Conservation (phyloP, 805 yeast genomes). For the Hanseniaspora osmophila region DNA sequence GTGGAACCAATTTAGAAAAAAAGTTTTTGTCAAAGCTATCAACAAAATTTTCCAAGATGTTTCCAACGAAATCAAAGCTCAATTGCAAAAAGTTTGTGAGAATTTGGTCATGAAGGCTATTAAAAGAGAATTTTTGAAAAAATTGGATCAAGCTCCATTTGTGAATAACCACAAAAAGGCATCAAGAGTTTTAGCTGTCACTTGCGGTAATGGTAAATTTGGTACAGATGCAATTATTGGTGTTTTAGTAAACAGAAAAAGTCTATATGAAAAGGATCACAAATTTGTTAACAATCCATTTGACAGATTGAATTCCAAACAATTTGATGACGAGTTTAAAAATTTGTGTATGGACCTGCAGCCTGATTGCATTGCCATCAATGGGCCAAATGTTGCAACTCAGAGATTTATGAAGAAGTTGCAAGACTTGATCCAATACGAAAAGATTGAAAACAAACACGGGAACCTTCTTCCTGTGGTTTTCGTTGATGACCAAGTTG, state of each 20-base stretch:
- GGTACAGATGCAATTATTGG: slow-evolving; percentile 79
- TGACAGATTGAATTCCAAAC: slow-evolving; percentile 28
- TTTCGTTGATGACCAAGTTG: slow-evolving; percentile 89
- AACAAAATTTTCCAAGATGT: slow-evolving; percentile 53
- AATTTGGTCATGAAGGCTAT: slow-evolving; percentile 53
- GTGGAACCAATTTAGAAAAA: slow-evolving; percentile 71
- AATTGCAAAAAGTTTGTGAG: slow-evolving; percentile 62
- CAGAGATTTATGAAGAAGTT: slow-evolving; percentile 45
- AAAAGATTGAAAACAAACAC: slow-evolving; percentile 34
- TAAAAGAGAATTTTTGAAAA: slow-evolving; percentile 52
- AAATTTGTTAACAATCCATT: slow-evolving; percentile 66
- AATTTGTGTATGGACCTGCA: slow-evolving; percentile 45
- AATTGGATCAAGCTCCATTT: slow-evolving; percentile 86
- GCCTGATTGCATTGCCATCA: slow-evolving; percentile 83
- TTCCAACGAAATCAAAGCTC: slow-evolving; percentile 68
- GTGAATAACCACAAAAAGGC: slow-evolving; percentile 73
- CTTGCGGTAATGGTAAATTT: slow-evolving; percentile 76
- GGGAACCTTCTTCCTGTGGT: slow-evolving; percentile 50
- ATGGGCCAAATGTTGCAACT: slow-evolving; percentile 72
- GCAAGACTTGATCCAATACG: slow-evolving; percentile 37
- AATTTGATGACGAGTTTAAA: slow-evolving; percentile 52
- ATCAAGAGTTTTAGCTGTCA: slow-evolving; percentile 65
- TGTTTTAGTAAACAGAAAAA: slow-evolving; percentile 62
- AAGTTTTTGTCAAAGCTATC: slow-evolving; percentile 53
- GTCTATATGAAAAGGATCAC: slow-evolving; percentile 59